A percentile compares a stretch with the other conserved stretches of the same genome.
These are phyloP conservation scores for Aspergillus sergii DNA, from an alignment of 2,329 filamentous ascomycete genomes.

Conservation along the genomic window DNA sequence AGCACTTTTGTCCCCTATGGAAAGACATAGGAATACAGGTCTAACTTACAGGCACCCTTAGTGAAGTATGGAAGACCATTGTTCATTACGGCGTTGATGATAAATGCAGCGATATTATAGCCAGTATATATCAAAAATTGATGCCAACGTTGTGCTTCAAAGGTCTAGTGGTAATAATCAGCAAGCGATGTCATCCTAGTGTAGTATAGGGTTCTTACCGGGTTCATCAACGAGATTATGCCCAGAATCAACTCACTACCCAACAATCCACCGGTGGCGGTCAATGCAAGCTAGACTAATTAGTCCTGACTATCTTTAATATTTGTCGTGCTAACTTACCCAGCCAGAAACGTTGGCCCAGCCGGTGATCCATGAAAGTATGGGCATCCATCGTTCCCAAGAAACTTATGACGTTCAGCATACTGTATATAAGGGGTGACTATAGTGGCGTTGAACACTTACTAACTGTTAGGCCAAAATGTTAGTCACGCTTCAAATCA, in stretches of 20 bases:
- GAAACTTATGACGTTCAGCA: conserved; percentile 44
- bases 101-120: conserved; percentile 62
- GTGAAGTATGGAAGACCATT: conserved; percentile 65
- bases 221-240: conserved; percentile 64
- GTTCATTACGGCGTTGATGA: conserved; percentile 68
- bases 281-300: conserved; percentile 53
- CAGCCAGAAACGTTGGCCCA: conserved; percentile 72
- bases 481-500: conserved; percentile 4
- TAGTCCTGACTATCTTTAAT: conserved; percentile 13
- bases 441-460: conserved; percentile 34
- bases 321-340: conserved; percentile 46
- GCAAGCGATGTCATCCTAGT: not conserved
- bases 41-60: conserved; percentile 59
- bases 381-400: conserved; percentile 61
- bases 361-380: conserved; percentile 70
- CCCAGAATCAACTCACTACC: conserved; percentile 69
- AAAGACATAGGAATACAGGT: not conserved
- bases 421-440: conserved; percentile 5
- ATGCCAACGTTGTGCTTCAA: conserved; percentile 65
- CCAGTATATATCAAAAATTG: conserved; percentile 73
- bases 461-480: conserved; percentile 25
- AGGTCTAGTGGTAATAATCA: conserved; percentile 37
- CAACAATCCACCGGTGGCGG: conserved; percentile 68
- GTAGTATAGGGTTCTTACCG: conserved; percentile 32
- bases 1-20: not conserved